phyloP scores from a whole-genome alignment of 2,329 filamentous ascomycete species.

The Zarea fungicola region DNA sequence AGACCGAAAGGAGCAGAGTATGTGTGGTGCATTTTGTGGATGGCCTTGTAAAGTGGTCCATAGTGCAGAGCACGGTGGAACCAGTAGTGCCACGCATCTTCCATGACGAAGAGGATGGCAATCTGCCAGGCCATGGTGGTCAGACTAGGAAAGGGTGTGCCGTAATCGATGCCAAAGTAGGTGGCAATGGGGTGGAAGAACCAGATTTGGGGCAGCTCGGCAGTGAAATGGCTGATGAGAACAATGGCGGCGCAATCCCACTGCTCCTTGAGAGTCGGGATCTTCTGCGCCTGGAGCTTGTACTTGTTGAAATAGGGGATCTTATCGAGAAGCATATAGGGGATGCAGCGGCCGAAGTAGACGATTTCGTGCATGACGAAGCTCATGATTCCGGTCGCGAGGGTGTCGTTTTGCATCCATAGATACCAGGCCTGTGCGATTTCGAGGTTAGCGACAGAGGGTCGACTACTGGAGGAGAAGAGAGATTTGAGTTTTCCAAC shows the following conservation, averaged over 20 bases:
- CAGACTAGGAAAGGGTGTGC: conserved; percentile 80
- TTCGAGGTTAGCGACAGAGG: conserved; percentile 13
- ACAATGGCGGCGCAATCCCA: conserved; percentile 92
- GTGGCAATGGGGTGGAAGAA: conserved; percentile 96
- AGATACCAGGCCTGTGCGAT: conserved; percentile 73
- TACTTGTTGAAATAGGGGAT: conserved; percentile 86
- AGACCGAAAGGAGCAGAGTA: conserved; percentile 97
- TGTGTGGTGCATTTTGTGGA: conserved; percentile 99
- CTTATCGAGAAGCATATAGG: conserved; percentile 87
- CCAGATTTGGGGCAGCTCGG: conserved; percentile 98
- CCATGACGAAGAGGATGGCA: conserved; percentile 86
- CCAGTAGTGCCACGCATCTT: conserved; percentile 99
- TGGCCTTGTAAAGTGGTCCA: conserved; percentile 88
- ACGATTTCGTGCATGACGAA: conserved; percentile 91
- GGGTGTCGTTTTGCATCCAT: conserved; percentile 95
- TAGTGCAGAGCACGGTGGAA: conserved; percentile 89
- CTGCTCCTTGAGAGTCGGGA: conserved; percentile 89
- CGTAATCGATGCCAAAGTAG: conserved; percentile 82
- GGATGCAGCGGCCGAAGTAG: conserved; percentile 88
- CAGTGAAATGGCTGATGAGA: conserved; percentile 91
- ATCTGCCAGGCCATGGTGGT: conserved; percentile 91
- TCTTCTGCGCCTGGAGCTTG: conserved; percentile 88
- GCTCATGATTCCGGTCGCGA: conserved; percentile 96
- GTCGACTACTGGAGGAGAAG: not conserved
- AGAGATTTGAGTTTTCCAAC: conserved; percentile 30